phyloP scores from a whole-genome alignment of 2,329 filamentous ascomycete genomes.

The Apiospora arundinis region DNA sequence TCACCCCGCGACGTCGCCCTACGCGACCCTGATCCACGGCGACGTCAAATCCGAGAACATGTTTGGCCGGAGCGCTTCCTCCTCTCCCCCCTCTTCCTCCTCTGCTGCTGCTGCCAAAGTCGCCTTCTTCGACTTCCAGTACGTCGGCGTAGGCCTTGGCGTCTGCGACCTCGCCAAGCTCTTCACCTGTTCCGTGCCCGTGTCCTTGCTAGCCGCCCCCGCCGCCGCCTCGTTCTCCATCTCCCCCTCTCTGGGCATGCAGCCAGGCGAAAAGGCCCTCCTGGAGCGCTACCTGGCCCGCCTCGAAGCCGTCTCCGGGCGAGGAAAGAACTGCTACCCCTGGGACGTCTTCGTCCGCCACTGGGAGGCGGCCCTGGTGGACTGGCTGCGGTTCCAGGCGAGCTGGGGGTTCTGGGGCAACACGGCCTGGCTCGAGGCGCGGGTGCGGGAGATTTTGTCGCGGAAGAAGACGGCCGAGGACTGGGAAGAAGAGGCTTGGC shows the following conservation, averaged over 20 bases:
- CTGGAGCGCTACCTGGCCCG: constrained; percentile 54
- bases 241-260: constrained; percentile 53
- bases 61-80: constrained; percentile 49
- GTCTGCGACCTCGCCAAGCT: constrained; percentile 72
- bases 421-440: constrained; percentile 61
- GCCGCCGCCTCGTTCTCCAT: constrained; percentile 41
- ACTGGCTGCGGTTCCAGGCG: constrained; percentile 69
- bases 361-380: constrained; percentile 71
- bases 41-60: constrained; percentile 75
- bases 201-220: constrained; percentile 53
- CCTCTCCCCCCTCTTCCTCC: background rate
- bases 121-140: constrained; percentile 75
- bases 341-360: constrained; percentile 63
- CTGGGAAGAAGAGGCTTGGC: constrained; percentile 46
- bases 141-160: constrained; percentile 67
- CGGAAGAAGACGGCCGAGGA: constrained; percentile 38
- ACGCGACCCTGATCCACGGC: constrained; percentile 68
- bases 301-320: constrained; percentile 35
- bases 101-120: constrained; percentile 50
- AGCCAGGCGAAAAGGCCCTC: constrained; percentile 55
- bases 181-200: constrained; percentile 69
- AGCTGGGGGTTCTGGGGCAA: constrained; percentile 69
- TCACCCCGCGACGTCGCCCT: constrained; percentile 40
- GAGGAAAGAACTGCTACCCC: constrained; percentile 53
- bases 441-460: constrained; percentile 55